Evolutionary conservation across 1,284 basidiomycete species (phyloP).

Genomic region (Rhodotorula sp.): DNA sequence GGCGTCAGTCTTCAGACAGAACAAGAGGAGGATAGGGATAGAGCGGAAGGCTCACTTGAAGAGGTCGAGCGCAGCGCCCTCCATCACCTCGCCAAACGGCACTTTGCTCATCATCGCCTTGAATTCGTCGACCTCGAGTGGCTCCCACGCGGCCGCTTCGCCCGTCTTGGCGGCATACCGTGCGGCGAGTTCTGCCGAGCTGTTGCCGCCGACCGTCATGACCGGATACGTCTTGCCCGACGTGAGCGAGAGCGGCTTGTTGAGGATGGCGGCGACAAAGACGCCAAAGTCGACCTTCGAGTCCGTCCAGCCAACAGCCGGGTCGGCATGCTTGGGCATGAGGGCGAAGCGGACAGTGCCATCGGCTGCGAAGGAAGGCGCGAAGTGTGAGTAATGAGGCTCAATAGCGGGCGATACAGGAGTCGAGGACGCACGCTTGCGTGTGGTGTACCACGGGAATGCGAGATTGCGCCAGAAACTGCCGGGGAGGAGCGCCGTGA

Average conservation of each 20-base stretch:
- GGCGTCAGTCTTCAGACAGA: background rate
- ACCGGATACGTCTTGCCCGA: constrained; percentile 21
- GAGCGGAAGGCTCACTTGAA: background rate
- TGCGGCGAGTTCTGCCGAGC: background rate
- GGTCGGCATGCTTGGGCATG: background rate
- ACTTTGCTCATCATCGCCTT: background rate
- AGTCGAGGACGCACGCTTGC: background rate
- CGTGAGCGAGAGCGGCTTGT: constrained; percentile 3
- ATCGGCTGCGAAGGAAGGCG: background rate
- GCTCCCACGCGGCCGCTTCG: background rate
- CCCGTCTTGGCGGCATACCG: background rate
- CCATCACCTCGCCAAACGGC: background rate
- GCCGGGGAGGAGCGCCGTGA: constrained; percentile 1
- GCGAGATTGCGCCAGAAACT: constrained; percentile 14
- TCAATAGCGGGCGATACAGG: background rate
- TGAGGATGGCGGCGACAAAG: constrained; percentile 16
- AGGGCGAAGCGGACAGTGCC: constrained; percentile 3
- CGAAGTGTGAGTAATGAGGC: background rate
- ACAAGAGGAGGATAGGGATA: background rate
- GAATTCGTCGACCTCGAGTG: background rate
- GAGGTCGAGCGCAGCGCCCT: background rate
- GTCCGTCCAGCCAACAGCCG: background rate
- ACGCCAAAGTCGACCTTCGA: constrained; percentile 5
- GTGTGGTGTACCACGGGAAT: constrained; percentile 4
- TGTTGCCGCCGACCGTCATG: background rate